Conservation (phyloP, 2,329 filamentous ascomycete species). For the Sporothrix brunneoviolacea region DNA sequence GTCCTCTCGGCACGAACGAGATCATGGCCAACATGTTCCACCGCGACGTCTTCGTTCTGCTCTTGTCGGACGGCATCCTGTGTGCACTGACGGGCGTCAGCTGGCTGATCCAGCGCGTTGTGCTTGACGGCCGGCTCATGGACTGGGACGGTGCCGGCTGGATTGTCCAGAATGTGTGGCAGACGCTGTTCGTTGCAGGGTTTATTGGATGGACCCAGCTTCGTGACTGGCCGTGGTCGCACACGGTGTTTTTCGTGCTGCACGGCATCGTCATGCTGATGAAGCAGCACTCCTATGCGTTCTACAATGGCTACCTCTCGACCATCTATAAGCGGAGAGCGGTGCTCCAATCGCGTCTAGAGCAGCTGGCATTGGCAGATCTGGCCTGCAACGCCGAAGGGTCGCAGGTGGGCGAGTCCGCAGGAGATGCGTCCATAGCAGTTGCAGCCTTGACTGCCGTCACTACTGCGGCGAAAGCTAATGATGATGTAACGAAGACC, state of each 20-base stretch:
- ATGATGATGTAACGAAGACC: background rate
- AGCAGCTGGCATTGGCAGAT: conserved; percentile 17
- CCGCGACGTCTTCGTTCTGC: conserved; percentile 45
- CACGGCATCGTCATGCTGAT: conserved; percentile 71
- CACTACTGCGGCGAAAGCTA: background rate
- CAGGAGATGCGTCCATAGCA: background rate
- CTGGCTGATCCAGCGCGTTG: conserved; percentile 56
- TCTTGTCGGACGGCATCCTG: conserved; percentile 63
- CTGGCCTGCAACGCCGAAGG: conserved; percentile 18
- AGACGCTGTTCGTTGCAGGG: conserved; percentile 54
- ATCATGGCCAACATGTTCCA: conserved; percentile 62
- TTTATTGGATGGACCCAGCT: conserved; percentile 61
- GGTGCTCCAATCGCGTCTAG: conserved; percentile 40
- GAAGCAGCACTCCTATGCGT: conserved; percentile 77
- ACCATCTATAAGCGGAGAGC: conserved; percentile 47
- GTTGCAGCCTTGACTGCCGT: background rate
- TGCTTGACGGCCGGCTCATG: conserved; percentile 48
- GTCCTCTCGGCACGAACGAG: conserved; percentile 62
- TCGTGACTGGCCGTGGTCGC: conserved; percentile 76
- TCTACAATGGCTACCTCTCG: conserved; percentile 70
- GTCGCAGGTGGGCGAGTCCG: conserved; percentile 27
- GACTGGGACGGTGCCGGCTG: conserved; percentile 64
- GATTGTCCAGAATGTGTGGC: conserved; percentile 71
- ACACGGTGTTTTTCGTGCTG: conserved; percentile 70
- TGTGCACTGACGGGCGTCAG: conserved; percentile 59